Conservation (phyloP, 257 asterid species). For the Solanum boliviense region DNA sequence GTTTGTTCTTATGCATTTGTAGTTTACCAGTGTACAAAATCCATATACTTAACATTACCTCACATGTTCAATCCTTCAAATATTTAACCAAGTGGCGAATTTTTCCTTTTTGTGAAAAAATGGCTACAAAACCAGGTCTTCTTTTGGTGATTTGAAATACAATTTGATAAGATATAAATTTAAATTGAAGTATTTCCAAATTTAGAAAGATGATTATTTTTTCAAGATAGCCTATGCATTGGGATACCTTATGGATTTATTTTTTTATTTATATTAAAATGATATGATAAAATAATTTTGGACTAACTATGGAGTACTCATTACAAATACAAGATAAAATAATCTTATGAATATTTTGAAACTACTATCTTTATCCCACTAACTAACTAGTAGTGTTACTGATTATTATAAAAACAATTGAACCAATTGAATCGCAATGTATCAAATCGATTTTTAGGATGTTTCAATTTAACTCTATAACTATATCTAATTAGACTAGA, state of each 20-base stretch:
- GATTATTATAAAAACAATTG: not conserved
- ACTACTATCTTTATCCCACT: too few species aligned
- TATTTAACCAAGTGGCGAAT: not conserved
- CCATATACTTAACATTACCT: not conserved
- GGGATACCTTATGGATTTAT: not conserved
- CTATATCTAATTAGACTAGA: too few species aligned
- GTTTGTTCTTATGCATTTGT: not conserved
- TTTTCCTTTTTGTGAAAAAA: not conserved
- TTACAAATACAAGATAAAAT: not conserved
- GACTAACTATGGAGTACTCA: not conserved
- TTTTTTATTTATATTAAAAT: not conserved
- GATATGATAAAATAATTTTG: not conserved
- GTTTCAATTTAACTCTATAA: too few species aligned
- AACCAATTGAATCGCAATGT: too few species aligned
- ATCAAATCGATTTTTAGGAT: not conserved
- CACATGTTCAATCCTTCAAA: not conserved
- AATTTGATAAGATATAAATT: not conserved
- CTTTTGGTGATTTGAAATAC: not conserved
- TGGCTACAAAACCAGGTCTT: not conserved
- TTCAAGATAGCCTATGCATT: too few species aligned
- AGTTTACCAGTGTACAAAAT: not conserved
- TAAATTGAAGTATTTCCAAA: not conserved
- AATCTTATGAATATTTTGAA: too few species aligned
- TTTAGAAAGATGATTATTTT: not conserved
- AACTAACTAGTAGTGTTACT: not conserved